Percentiles rank a stretch among this genome's conserved stretches.
phyloP scores from a whole-genome alignment of 2,329 filamentous ascomycete genomes.

The Botrytis hyacinthi region DNA sequence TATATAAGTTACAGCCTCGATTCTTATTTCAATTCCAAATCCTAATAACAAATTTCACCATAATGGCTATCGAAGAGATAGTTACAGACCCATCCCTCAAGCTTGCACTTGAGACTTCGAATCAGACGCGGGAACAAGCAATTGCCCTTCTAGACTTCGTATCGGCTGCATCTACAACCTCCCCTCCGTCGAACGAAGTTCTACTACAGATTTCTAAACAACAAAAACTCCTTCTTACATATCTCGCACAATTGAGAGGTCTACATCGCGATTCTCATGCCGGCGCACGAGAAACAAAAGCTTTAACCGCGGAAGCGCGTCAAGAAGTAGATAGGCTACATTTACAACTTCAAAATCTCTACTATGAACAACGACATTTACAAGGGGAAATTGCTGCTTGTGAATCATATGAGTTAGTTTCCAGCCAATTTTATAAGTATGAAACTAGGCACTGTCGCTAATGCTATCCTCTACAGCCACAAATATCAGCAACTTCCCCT shows the following conservation, averaged over 20 bases:
- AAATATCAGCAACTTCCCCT: conserved; percentile 84
- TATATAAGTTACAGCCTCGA: background rate
- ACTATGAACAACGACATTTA: conserved; percentile 91
- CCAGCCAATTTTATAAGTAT: background rate
- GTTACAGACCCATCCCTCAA: conserved; percentile 65
- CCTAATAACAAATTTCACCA: background rate
- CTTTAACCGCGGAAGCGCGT: conserved; percentile 78
- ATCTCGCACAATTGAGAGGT: conserved; percentile 76
- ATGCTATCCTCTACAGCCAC: conserved; percentile 55
- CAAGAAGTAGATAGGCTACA: conserved; percentile 91
- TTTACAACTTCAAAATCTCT: conserved; percentile 89
- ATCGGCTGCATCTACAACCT: conserved; percentile 47
- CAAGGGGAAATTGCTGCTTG: conserved; percentile 87
- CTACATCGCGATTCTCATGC: conserved; percentile 81
- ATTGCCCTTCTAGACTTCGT: conserved; percentile 65
- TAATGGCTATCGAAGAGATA: conserved; percentile 56
- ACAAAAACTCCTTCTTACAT: conserved; percentile 76
- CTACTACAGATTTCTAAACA: conserved; percentile 65
- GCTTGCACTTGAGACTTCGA: conserved; percentile 69
- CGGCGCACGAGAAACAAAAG: conserved; percentile 79
- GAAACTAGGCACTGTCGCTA: conserved; percentile 5
- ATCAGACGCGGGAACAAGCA: conserved; percentile 69
- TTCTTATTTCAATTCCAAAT: background rate
- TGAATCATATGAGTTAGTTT: conserved; percentile 83
- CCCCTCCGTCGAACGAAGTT: conserved; percentile 47